Percentiles rank a stretch among this genome's conserved stretches.
phyloP scores from a whole-genome alignment of 106 monocot species.

The Dioscorea dumetorum region DNA sequence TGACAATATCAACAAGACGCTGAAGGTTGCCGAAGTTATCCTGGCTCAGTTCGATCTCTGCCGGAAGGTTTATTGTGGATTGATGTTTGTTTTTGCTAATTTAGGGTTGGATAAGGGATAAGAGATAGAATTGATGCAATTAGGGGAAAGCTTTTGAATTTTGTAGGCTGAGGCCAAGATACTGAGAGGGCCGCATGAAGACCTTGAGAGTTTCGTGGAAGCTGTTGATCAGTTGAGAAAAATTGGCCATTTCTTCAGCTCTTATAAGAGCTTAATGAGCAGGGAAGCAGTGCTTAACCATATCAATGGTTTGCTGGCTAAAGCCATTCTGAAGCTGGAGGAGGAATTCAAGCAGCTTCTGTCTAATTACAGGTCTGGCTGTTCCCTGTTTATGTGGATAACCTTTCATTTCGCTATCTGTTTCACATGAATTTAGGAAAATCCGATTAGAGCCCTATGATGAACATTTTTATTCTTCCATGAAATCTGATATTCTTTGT shows the following conservation, averaged over 20 bases:
- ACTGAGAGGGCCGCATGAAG: constrained; percentile 71
- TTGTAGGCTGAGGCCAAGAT: constrained; percentile 66
- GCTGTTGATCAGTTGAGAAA: constrained; percentile 61
- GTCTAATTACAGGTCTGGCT: constrained; percentile 43
- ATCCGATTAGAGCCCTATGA: too few relatives aligned
- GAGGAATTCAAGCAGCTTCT: constrained; percentile 74
- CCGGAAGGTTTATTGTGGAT: constrained; percentile 31
- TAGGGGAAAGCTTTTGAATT: background rate
- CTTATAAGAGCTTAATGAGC: constrained; percentile 53
- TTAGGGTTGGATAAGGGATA: too few relatives aligned
- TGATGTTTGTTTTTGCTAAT: too few relatives aligned
- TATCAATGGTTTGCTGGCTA: constrained; percentile 54
- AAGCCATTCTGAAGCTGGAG: constrained; percentile 59
- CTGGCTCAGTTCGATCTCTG: constrained; percentile 52
- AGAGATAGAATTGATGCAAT: too few relatives aligned
- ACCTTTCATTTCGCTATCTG: too few relatives aligned
- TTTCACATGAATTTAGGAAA: too few relatives aligned
- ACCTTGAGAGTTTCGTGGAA: constrained; percentile 65
- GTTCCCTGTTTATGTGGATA: background rate
- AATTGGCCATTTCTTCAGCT: constrained; percentile 44
- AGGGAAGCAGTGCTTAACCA: constrained; percentile 64
- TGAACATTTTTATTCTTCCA: too few relatives aligned
- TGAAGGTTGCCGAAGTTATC: constrained; percentile 49
- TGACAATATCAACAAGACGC: constrained; percentile 54
- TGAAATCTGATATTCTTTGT: too few relatives aligned